Evolutionary conservation across 768 basidiomycete genomes (phyloP).

Genomic region (Podaxis sp.): DNA sequence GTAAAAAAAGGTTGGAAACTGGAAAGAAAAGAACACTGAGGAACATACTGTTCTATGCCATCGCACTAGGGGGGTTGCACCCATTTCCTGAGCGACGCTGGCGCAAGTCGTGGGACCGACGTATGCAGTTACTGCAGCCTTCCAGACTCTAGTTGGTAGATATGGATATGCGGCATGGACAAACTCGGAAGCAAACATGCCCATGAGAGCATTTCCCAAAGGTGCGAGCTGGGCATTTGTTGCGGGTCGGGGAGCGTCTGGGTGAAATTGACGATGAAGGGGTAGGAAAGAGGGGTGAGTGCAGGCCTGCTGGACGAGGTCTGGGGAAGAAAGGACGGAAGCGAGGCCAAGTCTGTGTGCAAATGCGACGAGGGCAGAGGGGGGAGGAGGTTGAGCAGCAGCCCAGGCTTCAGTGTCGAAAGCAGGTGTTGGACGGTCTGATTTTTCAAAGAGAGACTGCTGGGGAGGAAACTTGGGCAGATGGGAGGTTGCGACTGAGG

Average conservation of each 20-base stretch:
- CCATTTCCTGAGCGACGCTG: constrained; percentile 83
- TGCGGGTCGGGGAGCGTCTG: constrained; percentile 49
- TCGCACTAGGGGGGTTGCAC: constrained; percentile 71
- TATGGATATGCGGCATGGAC: constrained; percentile 82
- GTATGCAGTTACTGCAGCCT: constrained; percentile 89
- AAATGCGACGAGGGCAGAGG: constrained; percentile 72
- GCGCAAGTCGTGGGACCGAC: constrained; percentile 86
- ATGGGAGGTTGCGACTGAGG: constrained; percentile 56
- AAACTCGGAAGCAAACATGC: constrained; percentile 86
- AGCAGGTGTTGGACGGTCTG: constrained; percentile 34
- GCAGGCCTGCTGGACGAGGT: constrained; percentile 69
- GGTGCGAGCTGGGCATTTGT: constrained; percentile 77
- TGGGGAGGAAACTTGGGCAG: constrained; percentile 62
- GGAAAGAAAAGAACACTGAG: not conserved
- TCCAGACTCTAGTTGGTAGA: constrained; percentile 87
- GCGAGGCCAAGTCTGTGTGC: constrained; percentile 74
- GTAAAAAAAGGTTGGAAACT: not conserved
- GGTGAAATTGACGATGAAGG: constrained; percentile 56
- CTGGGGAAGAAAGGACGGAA: constrained; percentile 50
- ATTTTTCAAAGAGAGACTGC: constrained; percentile 37
- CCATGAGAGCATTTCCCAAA: constrained; percentile 86
- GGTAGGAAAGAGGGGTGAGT: constrained; percentile 73
- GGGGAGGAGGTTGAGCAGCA: constrained; percentile 66
- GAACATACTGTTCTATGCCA: constrained; percentile 76
- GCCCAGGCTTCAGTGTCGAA: constrained; percentile 75